A percentile compares a stretch with the other conserved stretches of the same genome.
Conservation (phyloP, 2,329 filamentous ascomycete genomes). For the Cercospora zeina region DNA sequence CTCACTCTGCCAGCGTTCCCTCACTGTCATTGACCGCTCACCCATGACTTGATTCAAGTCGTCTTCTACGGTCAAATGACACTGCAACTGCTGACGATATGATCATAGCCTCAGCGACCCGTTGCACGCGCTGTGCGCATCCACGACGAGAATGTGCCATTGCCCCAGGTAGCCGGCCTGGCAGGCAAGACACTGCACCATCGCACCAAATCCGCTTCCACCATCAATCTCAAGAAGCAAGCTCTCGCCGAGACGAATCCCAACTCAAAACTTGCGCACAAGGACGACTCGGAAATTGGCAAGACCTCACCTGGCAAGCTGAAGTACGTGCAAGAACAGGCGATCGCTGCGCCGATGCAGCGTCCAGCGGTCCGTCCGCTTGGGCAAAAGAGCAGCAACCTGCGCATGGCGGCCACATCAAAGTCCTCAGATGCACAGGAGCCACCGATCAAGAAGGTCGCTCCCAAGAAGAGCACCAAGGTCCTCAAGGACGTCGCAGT, state of each 20-base stretch:
- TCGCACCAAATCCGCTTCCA: conserved; percentile 69
- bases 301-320: conserved; percentile 48
- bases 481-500: conserved; percentile 34
- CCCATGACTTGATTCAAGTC: conserved; percentile 8
- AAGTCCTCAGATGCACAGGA: conserved; percentile 19
- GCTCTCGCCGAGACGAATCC: conserved; percentile 39
- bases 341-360: conserved; percentile 49
- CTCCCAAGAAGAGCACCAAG: conserved; percentile 39
- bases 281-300: conserved; percentile 59
- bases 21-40: background rate
- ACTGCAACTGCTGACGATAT: conserved; percentile 34
- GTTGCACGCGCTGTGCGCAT: conserved; percentile 55
- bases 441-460: conserved; percentile 32
- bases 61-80: conserved; percentile 19
- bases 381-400: conserved; percentile 32
- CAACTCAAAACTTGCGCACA: conserved; percentile 41
- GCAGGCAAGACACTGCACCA: conserved; percentile 68
- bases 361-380: conserved; percentile 65
- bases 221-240: conserved; percentile 42
- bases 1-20: background rate
- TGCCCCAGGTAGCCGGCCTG: conserved; percentile 45
- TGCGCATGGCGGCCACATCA: conserved; percentile 25
- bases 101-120: conserved; percentile 67
- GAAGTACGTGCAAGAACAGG: conserved; percentile 40
- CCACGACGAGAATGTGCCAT: conserved; percentile 68